Evolutionary conservation across 2,329 filamentous ascomycete genomes (phyloP).

Genomic region (Fusarium armeniacum): DNA sequence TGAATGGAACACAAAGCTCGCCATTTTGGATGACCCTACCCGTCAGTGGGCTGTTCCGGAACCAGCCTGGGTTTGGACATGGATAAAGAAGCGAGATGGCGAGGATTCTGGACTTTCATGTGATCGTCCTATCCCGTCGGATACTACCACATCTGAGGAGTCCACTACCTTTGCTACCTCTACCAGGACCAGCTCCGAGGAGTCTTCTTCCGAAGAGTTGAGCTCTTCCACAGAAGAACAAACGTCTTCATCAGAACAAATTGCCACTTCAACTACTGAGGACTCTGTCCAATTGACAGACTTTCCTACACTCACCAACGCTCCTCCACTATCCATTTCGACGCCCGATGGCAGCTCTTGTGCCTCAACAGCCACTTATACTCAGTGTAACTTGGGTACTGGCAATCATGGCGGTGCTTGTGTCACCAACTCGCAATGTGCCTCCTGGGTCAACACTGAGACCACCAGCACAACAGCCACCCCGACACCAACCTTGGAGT

Average conservation of each 20-base stretch:
- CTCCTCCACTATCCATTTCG: background rate
- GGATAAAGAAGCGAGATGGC: conserved; percentile 4
- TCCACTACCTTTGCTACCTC: conserved; percentile 12
- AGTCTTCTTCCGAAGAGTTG: background rate
- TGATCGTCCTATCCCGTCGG: background rate
- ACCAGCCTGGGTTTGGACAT: conserved; percentile 5
- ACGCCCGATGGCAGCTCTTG: conserved; percentile 23
- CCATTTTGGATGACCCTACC: no score
- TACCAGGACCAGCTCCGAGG: background rate
- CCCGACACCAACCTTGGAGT: background rate
- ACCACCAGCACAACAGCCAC: conserved; percentile 5
- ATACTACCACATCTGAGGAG: background rate
- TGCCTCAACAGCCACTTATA: background rate
- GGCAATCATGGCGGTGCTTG: conserved; percentile 3
- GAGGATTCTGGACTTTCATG: conserved; percentile 2
- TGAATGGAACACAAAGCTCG: background rate
- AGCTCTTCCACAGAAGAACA: background rate
- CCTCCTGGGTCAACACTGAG: conserved; percentile 19
- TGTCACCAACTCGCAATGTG: background rate
- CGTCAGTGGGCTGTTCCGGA: background rate
- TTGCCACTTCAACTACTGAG: background rate
- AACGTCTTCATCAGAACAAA: background rate
- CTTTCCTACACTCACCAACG: conserved; percentile 12
- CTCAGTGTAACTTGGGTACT: background rate
- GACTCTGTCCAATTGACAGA: background rate